Percentiles rank a stretch among this genome's conserved stretches.
These are phyloP conservation scores for Beauveria sp. DNA, from an alignment of 2,329 filamentous ascomycete genomes.

Conservation along the genomic window DNA sequence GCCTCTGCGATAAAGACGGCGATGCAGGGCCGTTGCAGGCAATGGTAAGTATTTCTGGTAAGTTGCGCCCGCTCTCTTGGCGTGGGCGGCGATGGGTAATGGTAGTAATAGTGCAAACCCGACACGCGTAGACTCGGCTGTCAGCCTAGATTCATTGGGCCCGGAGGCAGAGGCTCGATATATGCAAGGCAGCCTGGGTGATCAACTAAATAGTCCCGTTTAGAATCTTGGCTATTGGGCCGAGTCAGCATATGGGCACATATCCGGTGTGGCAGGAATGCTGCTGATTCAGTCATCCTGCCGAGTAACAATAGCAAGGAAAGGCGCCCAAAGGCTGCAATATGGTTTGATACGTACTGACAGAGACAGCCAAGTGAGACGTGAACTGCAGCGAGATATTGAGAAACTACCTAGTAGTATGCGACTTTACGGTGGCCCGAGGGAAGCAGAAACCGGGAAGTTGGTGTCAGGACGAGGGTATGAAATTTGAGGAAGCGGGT, in stretches of 20 bases:
- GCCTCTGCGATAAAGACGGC: too few relatives aligned
- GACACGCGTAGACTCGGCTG: neutral
- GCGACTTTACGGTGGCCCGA: neutral
- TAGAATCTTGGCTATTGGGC: neutral
- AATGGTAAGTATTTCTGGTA: neutral
- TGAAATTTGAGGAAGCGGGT: neutral
- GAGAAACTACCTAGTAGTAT: neutral
- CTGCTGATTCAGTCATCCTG: neutral
- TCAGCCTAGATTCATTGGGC: neutral
- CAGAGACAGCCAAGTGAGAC: neutral
- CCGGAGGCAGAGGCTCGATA: neutral
- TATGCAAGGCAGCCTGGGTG: neutral
- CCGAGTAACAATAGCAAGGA: neutral
- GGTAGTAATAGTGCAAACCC: neutral
- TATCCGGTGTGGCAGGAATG: neutral
- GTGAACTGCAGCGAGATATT: neutral
- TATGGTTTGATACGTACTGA: neutral
- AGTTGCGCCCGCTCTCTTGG: neutral
- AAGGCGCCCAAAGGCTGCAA: neutral
- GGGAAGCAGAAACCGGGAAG: neutral
- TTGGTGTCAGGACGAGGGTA: neutral
- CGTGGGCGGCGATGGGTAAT: neutral
- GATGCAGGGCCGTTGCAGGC: neutral
- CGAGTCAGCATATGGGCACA: neutral
- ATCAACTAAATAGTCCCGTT: neutral